Evolutionary conservation across 805 yeast species (phyloP), one percentile per base, ranked within the genome.

Genomic region (Yamadazyma laniorum): DNA sequence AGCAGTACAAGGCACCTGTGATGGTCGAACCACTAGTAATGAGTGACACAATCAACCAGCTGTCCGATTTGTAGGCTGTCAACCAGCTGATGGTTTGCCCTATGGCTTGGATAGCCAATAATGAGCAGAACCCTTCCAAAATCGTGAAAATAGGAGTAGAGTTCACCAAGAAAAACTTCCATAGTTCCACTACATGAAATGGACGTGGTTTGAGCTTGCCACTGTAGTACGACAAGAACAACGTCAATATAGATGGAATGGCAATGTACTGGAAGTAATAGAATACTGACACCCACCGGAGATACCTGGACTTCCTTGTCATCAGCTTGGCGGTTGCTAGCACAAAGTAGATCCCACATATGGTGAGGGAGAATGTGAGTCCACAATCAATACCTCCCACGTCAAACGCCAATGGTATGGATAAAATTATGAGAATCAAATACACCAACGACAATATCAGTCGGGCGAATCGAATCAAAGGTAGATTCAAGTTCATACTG

Each of bases 331-430:
- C 52, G 1, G 95, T 80, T 6, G 96, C 86, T 39, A 87, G 65
- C 5, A 76, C 56, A 44, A 86, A 81, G 60, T 89, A 90, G 37
- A 84, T 61, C 29, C 49, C 34, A 40, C 61, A 58, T 29, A 76
- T 66, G 38, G 86, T 76, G 33, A 91, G 71, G 5, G 95, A 81
- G 58, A 80, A 93, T 14, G 95, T 79, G 43, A 93, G 66, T 1
- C 99, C 99, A 61, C 98, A 91, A 39, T 79, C 73, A 14, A 82
- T 74, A 1, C 98, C 97, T 7, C 98, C 98, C 26, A 88, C 83
- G 54, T 91, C 96, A 61, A 93, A 93, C 17, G 97, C 85, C 44
- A 93, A 73, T 4, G 98, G 98, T 5, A 93, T 84, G 2, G 96
- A 84, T 21, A 90, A 68, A 19, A 89, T 74, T 9, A 87, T 79